Percentiles rank a stretch among this genome's conserved stretches.
Conservation (phyloP, 1,139 yeast genomes). For the Geotrichum siamense region DNA sequence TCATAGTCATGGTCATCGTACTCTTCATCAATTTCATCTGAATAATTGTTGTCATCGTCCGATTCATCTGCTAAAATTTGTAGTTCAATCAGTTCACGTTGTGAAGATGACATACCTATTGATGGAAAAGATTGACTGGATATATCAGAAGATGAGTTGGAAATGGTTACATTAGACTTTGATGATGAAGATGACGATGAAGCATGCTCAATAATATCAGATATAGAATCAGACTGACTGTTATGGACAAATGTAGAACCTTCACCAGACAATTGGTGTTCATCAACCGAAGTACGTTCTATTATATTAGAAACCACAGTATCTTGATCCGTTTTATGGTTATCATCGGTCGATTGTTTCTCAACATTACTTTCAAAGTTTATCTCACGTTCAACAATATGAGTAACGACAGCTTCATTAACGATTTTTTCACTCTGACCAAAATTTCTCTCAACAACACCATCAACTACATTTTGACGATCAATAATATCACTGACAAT, state of each 20-base stretch:
- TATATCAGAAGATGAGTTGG: no score
- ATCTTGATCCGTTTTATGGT: no score
- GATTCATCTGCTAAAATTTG: conserved; percentile 50
- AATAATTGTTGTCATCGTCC: conserved; percentile 36
- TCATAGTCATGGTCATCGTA: conserved; percentile 27
- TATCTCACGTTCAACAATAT: no score
- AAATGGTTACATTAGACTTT: no score
- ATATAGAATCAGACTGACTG: no score
- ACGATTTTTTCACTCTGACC: no score
- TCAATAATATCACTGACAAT: neutral
- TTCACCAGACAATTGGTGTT: no score
- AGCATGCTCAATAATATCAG: no score
- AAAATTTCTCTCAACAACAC: neutral
- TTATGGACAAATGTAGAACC: neutral
- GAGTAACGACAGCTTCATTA: no score
- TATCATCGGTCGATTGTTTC: no score
- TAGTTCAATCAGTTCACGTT: conserved; percentile 43
- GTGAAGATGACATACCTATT: neutral
- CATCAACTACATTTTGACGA: neutral
- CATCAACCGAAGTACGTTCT: neutral
- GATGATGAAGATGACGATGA: no score
- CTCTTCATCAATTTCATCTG: conserved; percentile 36
- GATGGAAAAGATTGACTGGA: neutral
- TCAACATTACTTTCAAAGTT: no score
- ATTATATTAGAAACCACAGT: neutral